phyloP scores from a whole-genome alignment of 2,329 filamentous ascomycete species.

The Xylariomycetidae sp. region DNA sequence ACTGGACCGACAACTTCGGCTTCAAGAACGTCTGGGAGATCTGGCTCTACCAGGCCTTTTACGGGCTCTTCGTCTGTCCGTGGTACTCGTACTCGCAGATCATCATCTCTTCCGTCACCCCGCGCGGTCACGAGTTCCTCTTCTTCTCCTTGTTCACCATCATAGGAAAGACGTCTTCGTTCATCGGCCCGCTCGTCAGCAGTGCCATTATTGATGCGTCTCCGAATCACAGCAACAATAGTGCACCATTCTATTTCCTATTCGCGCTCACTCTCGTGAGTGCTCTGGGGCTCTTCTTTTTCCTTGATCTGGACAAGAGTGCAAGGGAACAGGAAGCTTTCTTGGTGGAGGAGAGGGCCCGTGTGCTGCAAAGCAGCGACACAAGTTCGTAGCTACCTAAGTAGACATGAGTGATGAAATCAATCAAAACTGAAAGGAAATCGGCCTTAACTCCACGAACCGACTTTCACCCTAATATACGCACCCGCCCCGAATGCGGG shows the following conservation, averaged over 20 bases:
- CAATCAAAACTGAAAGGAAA: too few relatives aligned
- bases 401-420: not conserved
- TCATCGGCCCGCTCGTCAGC: slow-evolving; percentile 63
- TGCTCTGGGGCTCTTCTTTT: slow-evolving; percentile 45
- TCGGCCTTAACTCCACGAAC: too few relatives aligned
- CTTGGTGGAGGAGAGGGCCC: slow-evolving; percentile 31
- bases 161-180: slow-evolving; percentile 61
- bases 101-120: slow-evolving; percentile 65
- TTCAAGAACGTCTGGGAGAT: slow-evolving; percentile 41
- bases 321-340: slow-evolving; percentile 52
- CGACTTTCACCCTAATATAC: too few relatives aligned
- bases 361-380: slow-evolving; percentile 6
- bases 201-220: slow-evolving; percentile 62
- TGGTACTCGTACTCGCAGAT: slow-evolving; percentile 68
- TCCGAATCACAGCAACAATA: slow-evolving; percentile 47
- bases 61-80: slow-evolving; percentile 60
- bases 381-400: not conserved
- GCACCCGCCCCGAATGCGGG: too few relatives aligned
- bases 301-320: slow-evolving; percentile 57
- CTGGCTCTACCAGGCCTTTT: slow-evolving; percentile 46
- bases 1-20: slow-evolving; percentile 38
- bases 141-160: slow-evolving; percentile 67
- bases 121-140: slow-evolving; percentile 61
- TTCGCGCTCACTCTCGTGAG: slow-evolving; percentile 52
- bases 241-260: slow-evolving; percentile 61